A percentile compares a stretch with the other conserved stretches of the same genome.
phyloP scores from a whole-genome alignment of 345 rosid species.

The Gossypium herbaceum region DNA sequence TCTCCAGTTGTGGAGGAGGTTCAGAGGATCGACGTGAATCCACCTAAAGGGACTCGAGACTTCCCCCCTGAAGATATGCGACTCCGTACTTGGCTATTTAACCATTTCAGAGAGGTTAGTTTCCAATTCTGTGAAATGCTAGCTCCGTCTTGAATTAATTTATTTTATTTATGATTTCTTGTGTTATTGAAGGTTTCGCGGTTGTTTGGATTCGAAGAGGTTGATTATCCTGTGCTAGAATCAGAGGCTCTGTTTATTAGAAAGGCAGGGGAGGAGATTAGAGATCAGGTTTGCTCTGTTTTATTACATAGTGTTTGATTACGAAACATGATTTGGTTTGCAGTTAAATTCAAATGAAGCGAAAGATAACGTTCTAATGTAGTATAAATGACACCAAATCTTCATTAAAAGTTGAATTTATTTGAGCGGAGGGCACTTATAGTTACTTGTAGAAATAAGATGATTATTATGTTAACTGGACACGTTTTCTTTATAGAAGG shows the following conservation, averaged over 20 bases:
- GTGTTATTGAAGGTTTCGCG: constrained; percentile 47
- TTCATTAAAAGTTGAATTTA: neutral
- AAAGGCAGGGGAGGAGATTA: constrained; percentile 95
- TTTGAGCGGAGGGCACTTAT: neutral
- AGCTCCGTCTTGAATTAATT: neutral
- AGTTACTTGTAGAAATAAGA: neutral
- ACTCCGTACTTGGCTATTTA: constrained; percentile 84
- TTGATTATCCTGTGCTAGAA: constrained; percentile 85
- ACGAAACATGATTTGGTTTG: neutral
- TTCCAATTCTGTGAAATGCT: neutral
- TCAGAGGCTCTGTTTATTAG: constrained; percentile 79
- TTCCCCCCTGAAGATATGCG: constrained; percentile 95
- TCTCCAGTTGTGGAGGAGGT: constrained; percentile 40
- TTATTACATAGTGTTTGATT: neutral
- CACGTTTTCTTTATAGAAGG: too few species aligned
- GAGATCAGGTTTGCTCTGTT: constrained; percentile 57
- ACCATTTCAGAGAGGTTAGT: constrained; percentile 75
- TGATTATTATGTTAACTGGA: too few species aligned
- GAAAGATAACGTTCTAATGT: constrained; percentile 8
- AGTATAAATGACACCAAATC: neutral
- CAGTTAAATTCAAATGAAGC: neutral
- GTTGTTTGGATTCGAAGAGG: constrained; percentile 80
- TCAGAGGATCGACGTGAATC: constrained; percentile 76
- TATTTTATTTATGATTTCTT: neutral
- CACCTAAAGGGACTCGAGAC: constrained; percentile 92